Evolutionary conservation across 1,284 basidiomycete species (phyloP), one percentile per base, ranked within the genome.

Genomic region (Grifola frondosa): DNA sequence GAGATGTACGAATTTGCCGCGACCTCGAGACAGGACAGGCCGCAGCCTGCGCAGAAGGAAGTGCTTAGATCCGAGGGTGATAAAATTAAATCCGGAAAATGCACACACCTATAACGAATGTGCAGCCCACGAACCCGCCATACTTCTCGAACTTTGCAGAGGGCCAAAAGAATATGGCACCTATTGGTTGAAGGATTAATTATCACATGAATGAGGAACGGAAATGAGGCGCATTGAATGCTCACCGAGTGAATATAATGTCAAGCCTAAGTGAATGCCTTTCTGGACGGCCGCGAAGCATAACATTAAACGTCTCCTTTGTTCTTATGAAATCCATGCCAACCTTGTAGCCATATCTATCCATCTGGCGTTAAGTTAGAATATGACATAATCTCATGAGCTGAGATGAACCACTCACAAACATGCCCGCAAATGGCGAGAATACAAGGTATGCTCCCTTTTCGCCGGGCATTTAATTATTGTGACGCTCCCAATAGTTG

Each of bases 1-100:
- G 86, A 68, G 48, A 91, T 84, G 68, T 91, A 91, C 13, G 83
- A 86, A 68, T 90, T 91, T 44, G 88, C 89, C 0, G 83, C 80
- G 17, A 87, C 82, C 60, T 86, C 81, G 26, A 86, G 68, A 23
- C 80, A 78, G 7, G 78, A 74, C 5, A 88, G 71, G 22, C 89
- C 89, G 57, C 86, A 89, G 0, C 84, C 87, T 72, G 66, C 65
- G 35, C n/a, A 21, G 11, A 10, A 35, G 5, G 68, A 53, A 29
- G 57, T 31, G 22, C 32, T 32, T 8, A 26, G 24, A 39, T 23
- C 43, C 30, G 7, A 41, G 24, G 29, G 11, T 20, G 30, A 10
- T 6, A 17, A 10, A 29, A 6, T 29, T 23, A 28, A n/a, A 39
- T 25, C 3, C 17, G 15, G 26, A 25, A 24, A 25, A 22, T 13